These are phyloP conservation scores for Parathielavia hyrcaniae DNA, from an alignment of 495 filamentous ascomycete species.

Conservation along the genomic window DNA sequence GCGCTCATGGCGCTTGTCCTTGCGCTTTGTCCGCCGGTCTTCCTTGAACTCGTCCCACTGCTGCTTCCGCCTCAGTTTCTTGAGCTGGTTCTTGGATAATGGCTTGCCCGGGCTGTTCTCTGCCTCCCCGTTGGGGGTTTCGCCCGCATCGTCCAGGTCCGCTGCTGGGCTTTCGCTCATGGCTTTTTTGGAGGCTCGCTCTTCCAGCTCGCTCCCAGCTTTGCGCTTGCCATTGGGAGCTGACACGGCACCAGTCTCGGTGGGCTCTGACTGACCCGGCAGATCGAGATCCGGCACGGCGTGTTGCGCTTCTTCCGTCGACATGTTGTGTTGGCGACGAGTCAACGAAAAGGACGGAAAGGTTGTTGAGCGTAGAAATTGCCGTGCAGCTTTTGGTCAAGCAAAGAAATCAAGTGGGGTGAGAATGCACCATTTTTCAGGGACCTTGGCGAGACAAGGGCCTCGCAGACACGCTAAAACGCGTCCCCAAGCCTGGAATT, in stretches of 20 bases:
- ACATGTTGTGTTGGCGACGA: constrained; percentile 10
- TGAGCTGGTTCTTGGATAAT: constrained; percentile 75
- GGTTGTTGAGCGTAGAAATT: background rate
- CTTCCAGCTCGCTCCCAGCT: constrained; percentile 27
- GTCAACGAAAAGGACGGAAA: no score
- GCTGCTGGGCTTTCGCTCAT: constrained; percentile 6
- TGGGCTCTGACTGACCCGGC: background rate
- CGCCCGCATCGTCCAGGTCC: background rate
- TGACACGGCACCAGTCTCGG: background rate
- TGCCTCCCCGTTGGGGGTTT: constrained; percentile 6
- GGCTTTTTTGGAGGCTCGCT: constrained; percentile 16
- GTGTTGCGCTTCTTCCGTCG: constrained; percentile 2
- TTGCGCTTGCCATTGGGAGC: constrained; percentile 29
- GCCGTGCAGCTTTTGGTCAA: background rate
- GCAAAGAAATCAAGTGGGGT: background rate
- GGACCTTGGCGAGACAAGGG: background rate
- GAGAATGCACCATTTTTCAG: constrained; percentile 6
- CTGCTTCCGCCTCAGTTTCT: constrained; percentile 60
- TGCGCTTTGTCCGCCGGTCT: constrained; percentile 62
- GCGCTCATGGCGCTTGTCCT: constrained; percentile 61
- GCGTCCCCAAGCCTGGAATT: constrained; percentile 20
- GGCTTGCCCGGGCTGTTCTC: constrained; percentile 10
- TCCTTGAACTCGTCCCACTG: constrained; percentile 63
- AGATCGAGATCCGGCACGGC: background rate
- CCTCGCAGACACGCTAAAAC: constrained; percentile 13